Conservation (phyloP, 2,329 filamentous ascomycete genomes). For the Emydomyces testavorans region DNA sequence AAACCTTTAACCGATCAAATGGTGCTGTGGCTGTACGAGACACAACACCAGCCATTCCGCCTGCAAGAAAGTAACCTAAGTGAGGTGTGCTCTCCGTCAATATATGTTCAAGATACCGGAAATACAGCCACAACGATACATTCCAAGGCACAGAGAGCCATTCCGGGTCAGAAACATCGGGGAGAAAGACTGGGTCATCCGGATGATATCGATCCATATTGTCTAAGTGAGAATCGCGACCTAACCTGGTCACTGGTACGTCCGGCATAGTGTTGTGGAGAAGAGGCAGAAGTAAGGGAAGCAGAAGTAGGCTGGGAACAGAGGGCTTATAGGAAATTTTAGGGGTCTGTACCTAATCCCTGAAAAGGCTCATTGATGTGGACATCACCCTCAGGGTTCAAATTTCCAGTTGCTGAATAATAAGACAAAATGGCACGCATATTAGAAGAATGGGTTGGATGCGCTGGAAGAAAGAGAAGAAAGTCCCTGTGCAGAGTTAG, state of each 20-base stretch:
- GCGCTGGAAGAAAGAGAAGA: slow-evolving; percentile 68
- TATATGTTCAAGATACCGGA: slow-evolving; percentile 35
- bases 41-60: slow-evolving; percentile 85
- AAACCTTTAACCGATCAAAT: slow-evolving; percentile 93
- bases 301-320: slow-evolving; percentile 16
- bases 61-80: slow-evolving; percentile 91
- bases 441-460: slow-evolving; percentile 46
- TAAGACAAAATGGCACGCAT: slow-evolving; percentile 78
- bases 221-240: slow-evolving; percentile 8
- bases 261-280: slow-evolving; percentile 6
- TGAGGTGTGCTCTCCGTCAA: slow-evolving; percentile 38
- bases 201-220: slow-evolving; percentile 12
- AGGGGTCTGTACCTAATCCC: slow-evolving; percentile 67
- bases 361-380: slow-evolving; percentile 82
- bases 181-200: slow-evolving; percentile 24
- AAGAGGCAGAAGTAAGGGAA: background rate
- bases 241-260: slow-evolving; percentile 15
- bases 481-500: slow-evolving; percentile 56
- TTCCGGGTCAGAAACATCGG: slow-evolving; percentile 32
- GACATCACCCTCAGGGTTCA: slow-evolving; percentile 91
- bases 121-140: slow-evolving; percentile 36
- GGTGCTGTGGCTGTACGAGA: slow-evolving; percentile 92
- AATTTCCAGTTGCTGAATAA: slow-evolving; percentile 76
- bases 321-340: slow-evolving; percentile 31
- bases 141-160: slow-evolving; percentile 33